Evolutionary conservation across 345 rosid genomes (phyloP).

Genomic region (Hibiscus mutabilis): DNA sequence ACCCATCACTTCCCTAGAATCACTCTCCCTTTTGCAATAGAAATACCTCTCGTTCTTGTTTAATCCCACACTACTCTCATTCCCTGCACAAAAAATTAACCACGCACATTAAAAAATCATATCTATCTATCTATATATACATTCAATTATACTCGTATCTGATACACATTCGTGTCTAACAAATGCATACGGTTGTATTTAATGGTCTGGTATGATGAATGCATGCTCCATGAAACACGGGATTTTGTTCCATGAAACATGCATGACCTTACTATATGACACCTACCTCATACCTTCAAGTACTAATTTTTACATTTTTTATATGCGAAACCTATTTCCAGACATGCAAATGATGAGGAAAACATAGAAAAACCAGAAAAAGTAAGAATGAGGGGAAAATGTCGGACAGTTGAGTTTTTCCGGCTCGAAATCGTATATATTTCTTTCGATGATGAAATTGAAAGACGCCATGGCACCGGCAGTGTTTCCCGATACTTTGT

Average conservation of each 20-base stretch:
- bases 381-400: not conserved
- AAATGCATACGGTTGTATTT: too few relatives aligned
- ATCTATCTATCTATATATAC: not conserved
- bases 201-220: too few relatives aligned
- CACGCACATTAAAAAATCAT: not conserved
- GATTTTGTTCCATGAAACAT: too few relatives aligned
- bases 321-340: not conserved
- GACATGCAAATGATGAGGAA: not conserved
- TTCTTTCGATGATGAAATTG: conserved; percentile 18
- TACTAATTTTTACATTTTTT: not conserved
- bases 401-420: conserved; percentile 17
- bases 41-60: conserved; percentile 18
- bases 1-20: conserved; percentile 31
- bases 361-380: not conserved
- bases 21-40: conserved; percentile 22
- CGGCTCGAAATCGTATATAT: conserved; percentile 19
- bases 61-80: not conserved
- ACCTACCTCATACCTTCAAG: not conserved
- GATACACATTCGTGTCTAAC: not conserved
- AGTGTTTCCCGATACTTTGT: conserved; percentile 16
- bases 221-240: too few relatives aligned
- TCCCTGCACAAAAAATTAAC: conserved; percentile 9
- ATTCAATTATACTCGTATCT: not conserved
- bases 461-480: not conserved
- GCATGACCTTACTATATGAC: not conserved